Evolutionary conservation across 2,329 filamentous ascomycete species (phyloP), one percentile per base, ranked within the genome.

Genomic region (Verticillium albo-atrum): DNA sequence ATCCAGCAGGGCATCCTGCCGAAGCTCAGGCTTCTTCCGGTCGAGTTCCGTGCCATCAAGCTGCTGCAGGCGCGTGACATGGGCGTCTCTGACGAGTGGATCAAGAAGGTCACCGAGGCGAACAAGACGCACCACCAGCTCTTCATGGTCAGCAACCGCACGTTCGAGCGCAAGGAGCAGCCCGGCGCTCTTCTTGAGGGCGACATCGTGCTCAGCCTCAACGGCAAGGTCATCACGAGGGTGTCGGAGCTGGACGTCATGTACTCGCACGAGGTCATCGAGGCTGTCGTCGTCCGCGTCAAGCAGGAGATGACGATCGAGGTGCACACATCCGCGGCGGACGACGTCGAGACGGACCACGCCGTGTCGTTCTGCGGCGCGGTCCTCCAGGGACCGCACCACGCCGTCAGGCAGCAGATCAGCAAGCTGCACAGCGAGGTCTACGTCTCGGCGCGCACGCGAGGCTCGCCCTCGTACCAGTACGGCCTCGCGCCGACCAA

Each of bases 21-120:
- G 1, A 89, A 90, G 65, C 80, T 99, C 34, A 87, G 94, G 17
- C 97, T 99, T 72, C 78, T 99, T 52, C 95, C 95, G 57, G 91
- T 97, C 68, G 95, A 99, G 74, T 93, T 96, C 70, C 90, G 96
- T 60, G 89, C 95, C 12, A 92, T 99, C 30, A 92, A 96, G 69
- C 98, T 99, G 94, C 90, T 90, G 42, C 95, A 99, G 76, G 94
- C 92, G 17, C 89, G 93, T 37, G 92, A 98, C 65, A 98, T 99
- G 93, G 95, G 95, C 10, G 92, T 98, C 1, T 91, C 91, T 0
- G 93, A 98, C 68, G 89, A 96, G 63, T 98, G 94, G 95, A 97
- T 99, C 68, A 83, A 91, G 67, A 90, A 92, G 74, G 94, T 97
- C 2, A 89, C 95, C 57, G 81, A 88, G 65, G 91, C 92, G 63